These are phyloP conservation scores for Leishmania martiniquensis DNA, from an alignment of 208 protist species.

Conservation along the genomic window DNA sequence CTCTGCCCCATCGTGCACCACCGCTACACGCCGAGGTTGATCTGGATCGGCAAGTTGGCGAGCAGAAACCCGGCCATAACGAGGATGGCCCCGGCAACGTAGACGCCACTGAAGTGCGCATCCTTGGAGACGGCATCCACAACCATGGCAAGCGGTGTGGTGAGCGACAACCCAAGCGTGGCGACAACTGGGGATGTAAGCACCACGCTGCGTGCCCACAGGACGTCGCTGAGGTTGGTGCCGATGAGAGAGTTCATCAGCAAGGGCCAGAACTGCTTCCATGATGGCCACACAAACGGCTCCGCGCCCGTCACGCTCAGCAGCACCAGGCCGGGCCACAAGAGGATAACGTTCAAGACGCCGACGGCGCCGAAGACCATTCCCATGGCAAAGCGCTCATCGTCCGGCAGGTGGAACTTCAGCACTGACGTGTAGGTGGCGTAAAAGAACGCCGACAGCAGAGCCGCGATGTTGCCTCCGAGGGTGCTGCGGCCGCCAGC, in stretches of 20 bases:
- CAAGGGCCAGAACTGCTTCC: conserved; percentile 71
- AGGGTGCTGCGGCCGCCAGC: conserved; percentile 38
- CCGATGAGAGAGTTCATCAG: conserved; percentile 85
- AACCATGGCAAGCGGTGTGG: conserved; percentile 90
- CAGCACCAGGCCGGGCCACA: conserved; percentile 81
- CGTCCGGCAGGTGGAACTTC: conserved; percentile 79
- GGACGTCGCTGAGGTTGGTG: conserved; percentile 91
- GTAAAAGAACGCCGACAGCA: conserved; percentile 89
- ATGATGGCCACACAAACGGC: conserved; percentile 62
- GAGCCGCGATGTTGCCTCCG: conserved; percentile 67
- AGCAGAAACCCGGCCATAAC: conserved; percentile 83
- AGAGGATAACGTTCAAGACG: conserved; percentile 64
- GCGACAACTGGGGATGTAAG: conserved; percentile 90
- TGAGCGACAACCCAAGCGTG: conserved; percentile 89
- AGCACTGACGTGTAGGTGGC: conserved; percentile 89
- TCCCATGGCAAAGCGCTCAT: conserved; percentile 83
- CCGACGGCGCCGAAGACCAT: conserved; percentile 92
- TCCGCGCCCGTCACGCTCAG: conserved; percentile 64
- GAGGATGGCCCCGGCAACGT: conserved; percentile 74
- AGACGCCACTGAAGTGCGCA: conserved; percentile 49
- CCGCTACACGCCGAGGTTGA: conserved; percentile 12
- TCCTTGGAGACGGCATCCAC: conserved; percentile 67
- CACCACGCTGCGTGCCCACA: conserved; percentile 91
- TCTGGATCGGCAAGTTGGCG: conserved; percentile 58
- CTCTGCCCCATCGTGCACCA: neutral